Conservation (phyloP, 768 basidiomycete genomes). For the Tricholoma matsutake region DNA sequence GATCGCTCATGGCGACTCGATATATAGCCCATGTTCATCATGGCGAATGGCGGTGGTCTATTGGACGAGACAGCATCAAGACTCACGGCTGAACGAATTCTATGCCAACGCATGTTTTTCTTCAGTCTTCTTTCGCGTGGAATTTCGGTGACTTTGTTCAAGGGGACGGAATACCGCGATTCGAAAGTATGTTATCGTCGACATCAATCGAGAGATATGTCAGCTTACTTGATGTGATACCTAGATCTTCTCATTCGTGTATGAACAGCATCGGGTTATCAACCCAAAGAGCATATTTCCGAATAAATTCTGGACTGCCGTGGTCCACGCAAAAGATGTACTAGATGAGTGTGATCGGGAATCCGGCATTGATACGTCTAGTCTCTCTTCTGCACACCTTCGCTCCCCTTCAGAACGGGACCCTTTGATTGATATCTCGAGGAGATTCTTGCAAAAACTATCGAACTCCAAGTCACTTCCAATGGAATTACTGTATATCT, state of each 20-base stretch:
- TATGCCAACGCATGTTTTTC: slow-evolving; percentile 50
- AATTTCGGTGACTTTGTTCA: slow-evolving; percentile 48
- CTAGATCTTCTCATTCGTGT: slow-evolving; percentile 62
- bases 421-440: background rate
- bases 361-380: background rate
- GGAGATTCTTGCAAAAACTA: background rate
- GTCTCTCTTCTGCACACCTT: background rate
- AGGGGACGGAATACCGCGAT: slow-evolving; percentile 57
- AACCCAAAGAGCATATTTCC: slow-evolving; percentile 12
- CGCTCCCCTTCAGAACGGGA: background rate
- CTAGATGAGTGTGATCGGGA: slow-evolving; percentile 3
- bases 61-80: slow-evolving; percentile 3
- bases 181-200: slow-evolving; percentile 44
- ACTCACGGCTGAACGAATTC: slow-evolving; percentile 22
- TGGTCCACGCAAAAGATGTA: background rate
- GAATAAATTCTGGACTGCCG: slow-evolving; percentile 9
- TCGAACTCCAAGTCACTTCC: slow-evolving; percentile 7
- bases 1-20: slow-evolving; percentile 4
- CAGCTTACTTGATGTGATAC: background rate
- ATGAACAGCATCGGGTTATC: slow-evolving; percentile 27
- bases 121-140: slow-evolving; percentile 46
- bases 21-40: slow-evolving; percentile 62
- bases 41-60: slow-evolving; percentile 53
- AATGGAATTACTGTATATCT: slow-evolving; percentile 18
- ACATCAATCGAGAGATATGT: background rate